A percentile compares a stretch with the other conserved stretches of the same genome.
Conservation (phyloP, 371 early-diverging fungal genomes). For the Fennellomyces sp. region DNA sequence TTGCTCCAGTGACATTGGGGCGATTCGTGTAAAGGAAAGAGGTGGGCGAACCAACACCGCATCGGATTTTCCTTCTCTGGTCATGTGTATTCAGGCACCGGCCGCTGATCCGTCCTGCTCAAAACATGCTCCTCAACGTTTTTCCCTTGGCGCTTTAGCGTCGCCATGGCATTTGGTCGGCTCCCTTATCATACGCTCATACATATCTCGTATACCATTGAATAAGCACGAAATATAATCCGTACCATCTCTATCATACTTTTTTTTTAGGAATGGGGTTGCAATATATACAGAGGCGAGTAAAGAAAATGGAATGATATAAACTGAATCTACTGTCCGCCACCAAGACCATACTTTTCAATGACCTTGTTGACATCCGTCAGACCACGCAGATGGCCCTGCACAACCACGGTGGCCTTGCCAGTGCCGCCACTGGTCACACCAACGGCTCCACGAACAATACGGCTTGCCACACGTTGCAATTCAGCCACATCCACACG, state of each 20-base stretch:
- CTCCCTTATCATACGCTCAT: no score
- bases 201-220: no score
- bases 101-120: no score
- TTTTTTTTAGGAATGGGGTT: background rate
- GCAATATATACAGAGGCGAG: background rate
- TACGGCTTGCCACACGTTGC: conserved; percentile 64
- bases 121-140: no score
- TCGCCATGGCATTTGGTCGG: no score
- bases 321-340: conserved; percentile 16
- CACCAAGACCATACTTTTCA: conserved; percentile 45
- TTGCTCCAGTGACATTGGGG: conserved; percentile 38
- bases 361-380: conserved; percentile 43
- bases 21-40: background rate
- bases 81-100: no score
- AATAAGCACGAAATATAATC: no score
- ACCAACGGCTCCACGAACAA: conserved; percentile 60
- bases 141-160: no score
- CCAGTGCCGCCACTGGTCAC: conserved; percentile 59
- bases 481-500: conserved; percentile 72
- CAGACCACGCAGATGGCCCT: conserved; percentile 52
- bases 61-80: no score
- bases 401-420: conserved; percentile 56
- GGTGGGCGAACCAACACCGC: no score
- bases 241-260: no score
- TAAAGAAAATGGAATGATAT: no score